Evolutionary conservation across 768 basidiomycete genomes (phyloP).

Genomic region (Cystoderma amianthinum): DNA sequence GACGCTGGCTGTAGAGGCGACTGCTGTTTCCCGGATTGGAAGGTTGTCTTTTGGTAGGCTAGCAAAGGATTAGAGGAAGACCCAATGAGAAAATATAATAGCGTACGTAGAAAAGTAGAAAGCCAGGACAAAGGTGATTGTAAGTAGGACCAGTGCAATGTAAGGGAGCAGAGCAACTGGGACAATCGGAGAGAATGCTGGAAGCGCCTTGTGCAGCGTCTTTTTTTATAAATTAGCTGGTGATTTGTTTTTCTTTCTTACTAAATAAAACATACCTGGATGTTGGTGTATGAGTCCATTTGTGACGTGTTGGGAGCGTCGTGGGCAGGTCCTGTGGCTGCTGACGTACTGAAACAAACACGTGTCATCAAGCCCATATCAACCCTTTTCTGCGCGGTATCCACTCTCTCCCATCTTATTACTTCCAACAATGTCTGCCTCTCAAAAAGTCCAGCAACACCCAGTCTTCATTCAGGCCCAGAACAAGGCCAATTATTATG

Average conservation of each 20-base stretch:
- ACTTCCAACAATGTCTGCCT: conserved; percentile 54
- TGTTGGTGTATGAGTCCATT: conserved; percentile 51
- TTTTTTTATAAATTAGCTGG: too few relatives aligned
- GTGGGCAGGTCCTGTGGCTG: conserved; percentile 4
- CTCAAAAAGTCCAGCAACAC: conserved; percentile 83
- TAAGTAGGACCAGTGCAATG: conserved; percentile 67
- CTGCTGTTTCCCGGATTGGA: conserved; percentile 58
- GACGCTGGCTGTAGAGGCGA: conserved; percentile 67
- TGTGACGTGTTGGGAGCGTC: conserved; percentile 14
- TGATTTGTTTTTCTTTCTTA: conserved; percentile 3
- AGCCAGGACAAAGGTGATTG: conserved; percentile 72
- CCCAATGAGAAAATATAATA: conserved; percentile 4
- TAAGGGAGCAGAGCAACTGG: conserved; percentile 64
- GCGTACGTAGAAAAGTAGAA: conserved; percentile 89
- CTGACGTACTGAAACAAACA: conserved; percentile 57
- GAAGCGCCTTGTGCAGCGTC: conserved; percentile 60
- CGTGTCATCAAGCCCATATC: conserved; percentile 54
- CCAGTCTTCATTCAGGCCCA: conserved; percentile 80
- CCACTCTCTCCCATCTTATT: conserved; percentile 7
- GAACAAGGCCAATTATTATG: conserved; percentile 75
- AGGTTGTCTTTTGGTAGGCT: conserved; percentile 72
- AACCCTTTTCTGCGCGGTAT: conserved; percentile 9
- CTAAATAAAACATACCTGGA: conserved; percentile 35
- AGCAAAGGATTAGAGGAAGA: conserved; percentile 10
- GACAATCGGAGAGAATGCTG: conserved; percentile 66